Evolutionary conservation across 1,284 basidiomycete species (phyloP).

Genomic region (Papiliotrema laurentii): DNA sequence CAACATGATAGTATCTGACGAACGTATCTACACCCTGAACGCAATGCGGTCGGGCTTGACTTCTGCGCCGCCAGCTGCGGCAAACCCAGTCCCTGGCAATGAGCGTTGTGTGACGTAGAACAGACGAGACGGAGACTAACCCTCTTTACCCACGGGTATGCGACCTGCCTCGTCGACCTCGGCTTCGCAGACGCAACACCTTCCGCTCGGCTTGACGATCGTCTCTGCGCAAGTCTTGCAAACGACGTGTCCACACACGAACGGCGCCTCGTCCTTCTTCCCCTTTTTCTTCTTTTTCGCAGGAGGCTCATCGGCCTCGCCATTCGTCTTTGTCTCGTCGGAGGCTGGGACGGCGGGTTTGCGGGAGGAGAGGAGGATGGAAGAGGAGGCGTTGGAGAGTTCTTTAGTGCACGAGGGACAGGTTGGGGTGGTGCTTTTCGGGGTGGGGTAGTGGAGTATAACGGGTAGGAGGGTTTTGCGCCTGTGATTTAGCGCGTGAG

Average conservation of each 20-base stretch:
- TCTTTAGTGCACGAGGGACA: slow-evolving; percentile 85
- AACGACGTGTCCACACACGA: slow-evolving; percentile 69
- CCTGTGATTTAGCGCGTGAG: slow-evolving; percentile 43
- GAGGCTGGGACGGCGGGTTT: slow-evolving; percentile 10
- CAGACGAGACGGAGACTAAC: slow-evolving; percentile 46
- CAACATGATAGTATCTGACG: not conserved
- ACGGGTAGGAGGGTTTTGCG: slow-evolving; percentile 72
- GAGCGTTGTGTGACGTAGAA: slow-evolving; percentile 1
- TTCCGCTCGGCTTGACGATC: slow-evolving; percentile 65
- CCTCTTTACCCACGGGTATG: slow-evolving; percentile 63
- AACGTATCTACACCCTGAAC: slow-evolving; percentile 31
- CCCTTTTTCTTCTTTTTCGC: slow-evolving; percentile 38
- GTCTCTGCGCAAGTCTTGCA: slow-evolving; percentile 83
- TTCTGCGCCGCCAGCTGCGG: slow-evolving; percentile 84
- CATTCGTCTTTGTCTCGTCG: not conserved
- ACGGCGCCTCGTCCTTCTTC: slow-evolving; percentile 33
- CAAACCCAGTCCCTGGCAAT: slow-evolving; percentile 72
- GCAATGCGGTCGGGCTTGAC: slow-evolving; percentile 43
- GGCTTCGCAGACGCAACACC: slow-evolving; percentile 78
- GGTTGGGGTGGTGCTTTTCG: slow-evolving; percentile 56
- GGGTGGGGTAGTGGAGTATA: slow-evolving; percentile 60
- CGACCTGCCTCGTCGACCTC: slow-evolving; percentile 44
- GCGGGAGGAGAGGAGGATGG: slow-evolving; percentile 54
- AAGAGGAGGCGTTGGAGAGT: slow-evolving; percentile 71
- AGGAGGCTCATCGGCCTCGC: slow-evolving; percentile 8